These are phyloP conservation scores for Geotrichum aggregatum DNA, from an alignment of 1,139 yeast species.

Conservation along the genomic window DNA sequence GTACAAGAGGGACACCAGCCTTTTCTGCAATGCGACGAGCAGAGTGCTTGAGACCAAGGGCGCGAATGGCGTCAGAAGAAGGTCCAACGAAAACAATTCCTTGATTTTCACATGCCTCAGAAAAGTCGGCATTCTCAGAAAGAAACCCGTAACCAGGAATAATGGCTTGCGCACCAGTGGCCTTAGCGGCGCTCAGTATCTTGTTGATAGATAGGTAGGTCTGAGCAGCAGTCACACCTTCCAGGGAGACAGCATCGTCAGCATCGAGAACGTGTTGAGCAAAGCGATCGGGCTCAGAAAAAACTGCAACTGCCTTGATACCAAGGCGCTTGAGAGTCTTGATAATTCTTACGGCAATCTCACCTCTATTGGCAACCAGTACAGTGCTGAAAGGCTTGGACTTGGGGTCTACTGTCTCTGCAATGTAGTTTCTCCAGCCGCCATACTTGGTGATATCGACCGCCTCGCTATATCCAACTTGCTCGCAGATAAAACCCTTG, in stretches of 20 bases:
- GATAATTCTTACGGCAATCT: slow-evolving; percentile 91
- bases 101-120: slow-evolving; percentile 76
- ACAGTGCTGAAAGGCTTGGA: slow-evolving; percentile 75
- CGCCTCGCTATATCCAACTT: slow-evolving; percentile 64
- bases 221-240: slow-evolving; percentile 82
- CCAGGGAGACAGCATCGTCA: slow-evolving; percentile 72
- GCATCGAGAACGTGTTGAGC: slow-evolving; percentile 82
- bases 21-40: slow-evolving; percentile 87
- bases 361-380: slow-evolving; percentile 94
- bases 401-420: slow-evolving; percentile 30
- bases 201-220: slow-evolving; percentile 83
- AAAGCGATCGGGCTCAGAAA: slow-evolving; percentile 84
- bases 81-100: slow-evolving; percentile 95
- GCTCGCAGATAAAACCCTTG: slow-evolving; percentile 92
- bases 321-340: slow-evolving; percentile 76
- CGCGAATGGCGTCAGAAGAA: slow-evolving; percentile 84
- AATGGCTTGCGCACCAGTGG: slow-evolving; percentile 81
- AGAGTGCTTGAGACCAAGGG: slow-evolving; percentile 88
- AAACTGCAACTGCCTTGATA: slow-evolving; percentile 78
- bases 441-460: slow-evolving; percentile 77
- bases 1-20: slow-evolving; percentile 91
- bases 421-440: slow-evolving; percentile 78
- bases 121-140: slow-evolving; percentile 93
- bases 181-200: slow-evolving; percentile 78
- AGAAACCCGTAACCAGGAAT: slow-evolving; percentile 97